These are phyloP conservation scores for Lyophyllum shimeji DNA, from an alignment of 768 basidiomycete genomes.

Conservation along the genomic window DNA sequence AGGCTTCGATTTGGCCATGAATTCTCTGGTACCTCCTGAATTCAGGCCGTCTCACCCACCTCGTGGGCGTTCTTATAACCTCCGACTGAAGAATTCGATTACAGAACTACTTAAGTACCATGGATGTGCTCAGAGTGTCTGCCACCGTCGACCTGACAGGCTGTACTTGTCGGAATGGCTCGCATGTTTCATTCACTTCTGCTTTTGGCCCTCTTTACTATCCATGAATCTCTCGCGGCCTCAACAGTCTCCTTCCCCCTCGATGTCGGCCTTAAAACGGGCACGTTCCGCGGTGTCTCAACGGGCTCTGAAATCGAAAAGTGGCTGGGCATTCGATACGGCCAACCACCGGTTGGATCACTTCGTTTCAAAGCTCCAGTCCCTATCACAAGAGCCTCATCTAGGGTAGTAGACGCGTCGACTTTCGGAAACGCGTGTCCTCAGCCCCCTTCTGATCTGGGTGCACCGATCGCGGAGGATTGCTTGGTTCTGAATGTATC, in stretches of 20 bases:
- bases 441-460: constrained; percentile 38
- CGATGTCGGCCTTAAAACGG: constrained; percentile 39
- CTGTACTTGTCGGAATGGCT: not conserved
- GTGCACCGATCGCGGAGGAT: constrained; percentile 49
- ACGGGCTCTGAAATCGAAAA: constrained; percentile 45
- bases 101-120: not conserved
- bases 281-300: constrained; percentile 46
- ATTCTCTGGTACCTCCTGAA: not conserved
- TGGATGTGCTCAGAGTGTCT: not conserved
- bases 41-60: no score
- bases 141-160: not conserved
- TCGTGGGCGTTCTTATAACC: no score
- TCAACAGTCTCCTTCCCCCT: constrained; percentile 21
- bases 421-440: constrained; percentile 57
- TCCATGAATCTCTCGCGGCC: not conserved
- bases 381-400: constrained; percentile 31
- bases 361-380: constrained; percentile 60
- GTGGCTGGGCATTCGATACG: constrained; percentile 66
- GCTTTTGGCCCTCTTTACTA: not conserved
- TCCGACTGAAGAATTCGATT: not conserved
- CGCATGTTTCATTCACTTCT: not conserved
- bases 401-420: constrained; percentile 39
- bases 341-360: constrained; percentile 51
- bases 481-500: constrained; percentile 55
- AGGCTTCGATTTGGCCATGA: not conserved